Evolutionary conservation across 495 filamentous ascomycete species (phyloP).

Genomic region (Opeltia flavorubescens): DNA sequence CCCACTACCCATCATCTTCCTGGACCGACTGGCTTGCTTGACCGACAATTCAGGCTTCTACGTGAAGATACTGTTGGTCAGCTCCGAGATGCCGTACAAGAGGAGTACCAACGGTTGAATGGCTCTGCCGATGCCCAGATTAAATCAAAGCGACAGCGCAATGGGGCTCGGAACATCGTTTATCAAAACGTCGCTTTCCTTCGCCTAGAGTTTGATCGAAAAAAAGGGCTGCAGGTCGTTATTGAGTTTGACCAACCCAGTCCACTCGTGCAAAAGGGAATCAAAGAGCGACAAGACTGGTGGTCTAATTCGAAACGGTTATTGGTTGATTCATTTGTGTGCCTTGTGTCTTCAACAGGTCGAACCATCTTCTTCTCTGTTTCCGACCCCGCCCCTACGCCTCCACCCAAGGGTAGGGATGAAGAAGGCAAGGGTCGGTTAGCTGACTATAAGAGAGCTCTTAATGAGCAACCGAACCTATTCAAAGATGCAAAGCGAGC

Average conservation of each 20-base stretch:
- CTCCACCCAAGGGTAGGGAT: conserved; percentile 1
- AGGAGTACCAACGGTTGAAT: conserved; percentile 21
- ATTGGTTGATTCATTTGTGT: conserved; percentile 42
- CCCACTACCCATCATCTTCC: conserved; percentile 36
- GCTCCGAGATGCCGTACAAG: conserved; percentile 40
- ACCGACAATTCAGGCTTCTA: conserved; percentile 56
- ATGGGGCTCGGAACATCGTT: conserved; percentile 18
- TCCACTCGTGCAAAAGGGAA: conserved; percentile 16
- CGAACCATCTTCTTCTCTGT: conserved; percentile 42
- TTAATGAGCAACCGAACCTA: conserved; percentile 14
- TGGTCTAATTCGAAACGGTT: conserved; percentile 46
- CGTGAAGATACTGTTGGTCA: conserved; percentile 52
- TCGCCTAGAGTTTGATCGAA: conserved; percentile 19
- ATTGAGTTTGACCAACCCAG: conserved; percentile 42
- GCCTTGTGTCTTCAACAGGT: conserved; percentile 34
- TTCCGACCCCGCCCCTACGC: conserved; percentile 13
- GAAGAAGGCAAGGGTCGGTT: conserved; percentile 11
- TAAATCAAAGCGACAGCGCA: conserved; percentile 10
- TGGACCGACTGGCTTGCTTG: conserved; percentile 47
- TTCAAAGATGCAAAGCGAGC: conserved; percentile 17
- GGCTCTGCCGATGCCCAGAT: conserved; percentile 3
- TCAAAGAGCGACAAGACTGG: conserved; percentile 35
- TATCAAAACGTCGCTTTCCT: conserved; percentile 19
- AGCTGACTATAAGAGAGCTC: conserved; percentile 8
- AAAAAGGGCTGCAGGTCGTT: conserved; percentile 38